phyloP scores from a whole-genome alignment of 257 asterid species.

The Osmanthus fragrans region DNA sequence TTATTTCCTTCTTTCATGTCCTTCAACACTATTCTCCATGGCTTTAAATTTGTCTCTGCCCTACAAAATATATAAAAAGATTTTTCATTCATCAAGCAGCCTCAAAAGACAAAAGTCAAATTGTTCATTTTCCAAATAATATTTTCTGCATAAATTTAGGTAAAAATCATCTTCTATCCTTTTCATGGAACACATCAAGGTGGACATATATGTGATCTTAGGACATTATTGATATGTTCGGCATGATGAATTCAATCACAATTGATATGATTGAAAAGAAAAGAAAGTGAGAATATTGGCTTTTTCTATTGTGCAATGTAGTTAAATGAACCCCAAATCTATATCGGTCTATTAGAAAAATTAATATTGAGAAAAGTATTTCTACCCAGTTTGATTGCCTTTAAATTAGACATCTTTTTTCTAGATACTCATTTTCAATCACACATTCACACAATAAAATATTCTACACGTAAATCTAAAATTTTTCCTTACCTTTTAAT shows the following conservation, averaged over 20 bases:
- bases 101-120: background rate
- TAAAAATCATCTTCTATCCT: background rate
- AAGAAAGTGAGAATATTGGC: background rate
- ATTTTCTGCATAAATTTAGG: background rate
- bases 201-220: background rate
- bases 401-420: too few species aligned
- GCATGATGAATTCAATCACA: background rate
- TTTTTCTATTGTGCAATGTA: background rate
- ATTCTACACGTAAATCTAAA: too few species aligned
- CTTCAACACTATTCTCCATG: constrained; percentile 70
- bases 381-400: too few species aligned
- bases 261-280: background rate
- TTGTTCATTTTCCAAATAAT: background rate
- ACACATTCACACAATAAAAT: too few species aligned
- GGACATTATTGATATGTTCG: background rate
- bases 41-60: constrained; percentile 83
- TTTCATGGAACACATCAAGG: background rate
- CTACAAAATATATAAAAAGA: constrained; percentile 30
- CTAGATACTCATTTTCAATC: too few species aligned
- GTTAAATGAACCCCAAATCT: background rate
- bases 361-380: too few species aligned
- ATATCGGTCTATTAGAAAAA: background rate
- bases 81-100: background rate
- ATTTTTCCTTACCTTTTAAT: too few species aligned
- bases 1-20: constrained; percentile 73